Evolutionary conservation across 2,329 filamentous ascomycete genomes (phyloP).

Genomic region (Hyphodiscus sp.): DNA sequence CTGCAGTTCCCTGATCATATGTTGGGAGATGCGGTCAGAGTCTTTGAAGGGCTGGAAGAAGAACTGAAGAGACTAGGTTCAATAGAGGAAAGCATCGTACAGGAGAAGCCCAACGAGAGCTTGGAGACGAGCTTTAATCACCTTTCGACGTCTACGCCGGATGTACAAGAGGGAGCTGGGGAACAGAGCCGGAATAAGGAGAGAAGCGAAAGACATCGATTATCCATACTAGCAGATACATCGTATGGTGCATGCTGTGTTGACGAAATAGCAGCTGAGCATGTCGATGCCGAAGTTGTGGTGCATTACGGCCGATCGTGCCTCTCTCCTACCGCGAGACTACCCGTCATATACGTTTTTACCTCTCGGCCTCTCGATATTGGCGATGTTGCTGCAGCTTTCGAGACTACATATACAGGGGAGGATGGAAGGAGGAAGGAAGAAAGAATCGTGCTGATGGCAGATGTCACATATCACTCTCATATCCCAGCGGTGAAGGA

Average conservation of each 20-base stretch:
- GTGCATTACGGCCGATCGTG: slow-evolving; percentile 93
- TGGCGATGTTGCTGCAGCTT: slow-evolving; percentile 47
- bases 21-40: slow-evolving; percentile 76
- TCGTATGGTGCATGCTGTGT: slow-evolving; percentile 97
- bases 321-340: slow-evolving; percentile 77
- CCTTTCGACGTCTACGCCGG: not conserved
- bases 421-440: slow-evolving; percentile 30
- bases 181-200: not conserved
- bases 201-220: slow-evolving; percentile 16
- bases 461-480: slow-evolving; percentile 79
- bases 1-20: slow-evolving; percentile 96
- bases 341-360: slow-evolving; percentile 88
- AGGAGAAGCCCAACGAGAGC: too few species aligned
- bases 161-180: not conserved
- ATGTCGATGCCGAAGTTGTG: slow-evolving; percentile 82
- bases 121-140: not conserved
- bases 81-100: not conserved
- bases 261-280: slow-evolving; percentile 93
- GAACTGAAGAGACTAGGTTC: slow-evolving; percentile 32
- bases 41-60: slow-evolving; percentile 60
- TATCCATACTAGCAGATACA: slow-evolving; percentile 90
- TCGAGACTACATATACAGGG: slow-evolving; percentile 59
- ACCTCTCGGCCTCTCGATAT: slow-evolving; percentile 66
- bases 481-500: slow-evolving; percentile 58
- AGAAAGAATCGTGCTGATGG: slow-evolving; percentile 70